Evolutionary conservation across 306 rosid genomes (phyloP).

Genomic region (Elaeagnus macrophylla): DNA sequence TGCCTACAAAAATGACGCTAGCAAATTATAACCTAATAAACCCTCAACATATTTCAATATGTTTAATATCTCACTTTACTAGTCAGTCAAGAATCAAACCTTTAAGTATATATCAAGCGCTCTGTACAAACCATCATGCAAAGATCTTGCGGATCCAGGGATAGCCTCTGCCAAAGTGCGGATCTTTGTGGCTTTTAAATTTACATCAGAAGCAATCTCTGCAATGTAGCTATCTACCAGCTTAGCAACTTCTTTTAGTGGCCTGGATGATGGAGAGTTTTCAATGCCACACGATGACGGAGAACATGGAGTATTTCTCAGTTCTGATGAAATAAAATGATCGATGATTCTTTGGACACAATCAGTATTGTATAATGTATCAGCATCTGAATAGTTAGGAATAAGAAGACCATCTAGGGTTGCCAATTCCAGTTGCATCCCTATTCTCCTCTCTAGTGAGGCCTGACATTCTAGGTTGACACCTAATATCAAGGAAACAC

Average conservation of each 20-base stretch:
- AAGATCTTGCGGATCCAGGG: slow-evolving; percentile 62
- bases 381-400: slow-evolving; percentile 77
- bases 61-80: slow-evolving; percentile 9
- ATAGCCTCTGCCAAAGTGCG: slow-evolving; percentile 50
- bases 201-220: slow-evolving; percentile 53
- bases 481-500: slow-evolving; percentile 74
- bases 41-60: not conserved
- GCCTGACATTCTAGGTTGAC: slow-evolving; percentile 51
- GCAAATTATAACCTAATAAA: slow-evolving; percentile 1
- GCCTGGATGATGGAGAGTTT: slow-evolving; percentile 49
- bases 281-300: slow-evolving; percentile 51
- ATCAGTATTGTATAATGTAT: slow-evolving; percentile 64
- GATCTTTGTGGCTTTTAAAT: slow-evolving; percentile 34
- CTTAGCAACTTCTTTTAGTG: slow-evolving; percentile 50
- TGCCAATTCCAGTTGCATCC: slow-evolving; percentile 84
- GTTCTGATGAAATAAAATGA: slow-evolving; percentile 49
- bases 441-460: slow-evolving; percentile 73
- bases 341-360: slow-evolving; percentile 58
- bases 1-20: slow-evolving; percentile 40
- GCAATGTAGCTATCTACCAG: slow-evolving; percentile 45
- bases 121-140: slow-evolving; percentile 86
- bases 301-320: slow-evolving; percentile 48
- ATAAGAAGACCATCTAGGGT: slow-evolving; percentile 77
- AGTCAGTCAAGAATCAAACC: slow-evolving; percentile 41
- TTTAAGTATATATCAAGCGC: slow-evolving; percentile 80